Percentiles rank a stretch among this genome's conserved stretches.
Evolutionary conservation across 805 yeast species (phyloP).

Genomic region (Groenewaldozyma tartarivorans): DNA sequence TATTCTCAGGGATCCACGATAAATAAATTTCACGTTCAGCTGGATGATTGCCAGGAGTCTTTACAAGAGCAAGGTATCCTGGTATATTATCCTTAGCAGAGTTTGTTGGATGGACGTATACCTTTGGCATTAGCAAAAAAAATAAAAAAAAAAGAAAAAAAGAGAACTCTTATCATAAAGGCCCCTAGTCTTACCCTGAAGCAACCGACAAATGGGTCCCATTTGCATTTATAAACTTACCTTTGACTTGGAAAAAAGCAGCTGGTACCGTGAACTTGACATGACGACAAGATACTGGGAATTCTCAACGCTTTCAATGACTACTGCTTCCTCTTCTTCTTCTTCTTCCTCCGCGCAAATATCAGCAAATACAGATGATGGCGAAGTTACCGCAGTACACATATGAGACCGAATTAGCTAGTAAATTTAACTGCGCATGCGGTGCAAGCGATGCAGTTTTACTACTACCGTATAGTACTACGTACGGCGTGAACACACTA

Average conservation of each 20-base stretch:
- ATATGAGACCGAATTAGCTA: no score
- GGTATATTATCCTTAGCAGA: slow-evolving; percentile 66
- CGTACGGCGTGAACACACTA: no score
- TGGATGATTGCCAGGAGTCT: slow-evolving; percentile 32
- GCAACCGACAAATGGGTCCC: no score
- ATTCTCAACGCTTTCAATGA: slow-evolving; percentile 1
- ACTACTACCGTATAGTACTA: no score
- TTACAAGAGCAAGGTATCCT: slow-evolving; percentile 63
- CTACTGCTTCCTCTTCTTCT: no score
- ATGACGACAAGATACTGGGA: slow-evolving; percentile 4
- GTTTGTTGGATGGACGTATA: slow-evolving; percentile 74
- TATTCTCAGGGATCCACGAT: slow-evolving; percentile 54
- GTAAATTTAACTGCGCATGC: no score
- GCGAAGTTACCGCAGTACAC: no score
- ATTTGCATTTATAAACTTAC: slow-evolving; percentile 7
- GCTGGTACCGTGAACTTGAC: slow-evolving; percentile 17
- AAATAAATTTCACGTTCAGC: slow-evolving; percentile 36
- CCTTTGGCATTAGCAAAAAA: slow-evolving; percentile 31
- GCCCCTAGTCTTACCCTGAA: neutral
- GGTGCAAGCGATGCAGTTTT: no score
- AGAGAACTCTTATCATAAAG: neutral
- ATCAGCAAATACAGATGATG: no score
- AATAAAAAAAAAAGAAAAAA: no score
- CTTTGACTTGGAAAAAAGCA: slow-evolving; percentile 33
- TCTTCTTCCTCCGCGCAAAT: no score